phyloP scores from a whole-genome alignment of 495 filamentous ascomycete genomes.

The Xylaria venustula region DNA sequence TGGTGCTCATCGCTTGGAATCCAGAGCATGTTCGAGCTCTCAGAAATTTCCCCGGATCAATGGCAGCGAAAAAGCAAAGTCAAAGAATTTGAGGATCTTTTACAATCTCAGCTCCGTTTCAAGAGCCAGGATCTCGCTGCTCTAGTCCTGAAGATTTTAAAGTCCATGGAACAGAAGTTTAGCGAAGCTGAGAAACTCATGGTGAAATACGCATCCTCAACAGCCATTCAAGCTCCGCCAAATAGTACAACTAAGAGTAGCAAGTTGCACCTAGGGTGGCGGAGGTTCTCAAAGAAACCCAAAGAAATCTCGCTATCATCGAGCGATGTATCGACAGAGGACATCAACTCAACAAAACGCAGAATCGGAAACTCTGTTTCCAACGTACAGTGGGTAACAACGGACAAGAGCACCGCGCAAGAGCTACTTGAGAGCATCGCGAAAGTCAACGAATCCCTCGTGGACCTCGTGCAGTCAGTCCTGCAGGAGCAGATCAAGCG shows the following conservation, averaged over 20 bases:
- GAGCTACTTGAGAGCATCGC: neutral
- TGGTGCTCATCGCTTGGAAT: neutral
- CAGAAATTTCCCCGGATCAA: neutral
- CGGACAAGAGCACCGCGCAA: neutral
- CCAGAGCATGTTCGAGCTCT: neutral
- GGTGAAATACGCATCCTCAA: neutral
- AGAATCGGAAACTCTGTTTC: neutral
- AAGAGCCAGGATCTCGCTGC: neutral
- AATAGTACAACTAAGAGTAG: neutral
- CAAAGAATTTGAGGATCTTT: neutral
- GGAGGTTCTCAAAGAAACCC: neutral
- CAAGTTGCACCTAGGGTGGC: neutral
- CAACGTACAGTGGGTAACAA: neutral
- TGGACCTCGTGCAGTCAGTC: neutral
- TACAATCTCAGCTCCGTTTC: neutral
- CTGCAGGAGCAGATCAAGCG: neutral
- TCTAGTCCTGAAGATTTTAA: neutral
- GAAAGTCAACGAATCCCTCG: neutral
- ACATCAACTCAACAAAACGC: neutral
- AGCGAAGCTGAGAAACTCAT: neutral
- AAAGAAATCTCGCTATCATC: neutral
- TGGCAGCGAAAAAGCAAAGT: neutral
- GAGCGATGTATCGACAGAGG: neutral
- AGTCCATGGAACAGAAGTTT: neutral
- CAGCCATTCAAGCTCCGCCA: neutral